Evolutionary conservation across 2,329 filamentous ascomycete species (phyloP).

Genomic region (Paecilomyces niveus): DNA sequence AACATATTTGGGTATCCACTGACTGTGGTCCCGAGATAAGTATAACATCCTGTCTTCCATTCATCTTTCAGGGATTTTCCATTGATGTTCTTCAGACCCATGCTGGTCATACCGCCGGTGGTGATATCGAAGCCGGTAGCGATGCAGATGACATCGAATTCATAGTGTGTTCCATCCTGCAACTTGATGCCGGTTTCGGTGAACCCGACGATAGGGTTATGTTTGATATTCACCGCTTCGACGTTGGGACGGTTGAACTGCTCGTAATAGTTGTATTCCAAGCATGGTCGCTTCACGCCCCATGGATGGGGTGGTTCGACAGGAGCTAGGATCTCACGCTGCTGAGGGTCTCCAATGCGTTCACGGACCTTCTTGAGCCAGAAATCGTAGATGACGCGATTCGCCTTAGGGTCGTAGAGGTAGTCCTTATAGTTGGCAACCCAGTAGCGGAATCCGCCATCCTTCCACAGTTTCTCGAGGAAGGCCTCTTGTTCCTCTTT

Average conservation of each 20-base stretch:
- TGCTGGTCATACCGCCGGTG: conserved; percentile 29
- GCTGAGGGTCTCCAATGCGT: conserved; percentile 44
- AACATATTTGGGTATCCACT: conserved; percentile 42
- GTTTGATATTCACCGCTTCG: conserved; percentile 39
- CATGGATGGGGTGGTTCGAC: conserved; percentile 48
- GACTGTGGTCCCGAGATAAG: conserved; percentile 36
- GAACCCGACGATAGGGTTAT: conserved; percentile 35
- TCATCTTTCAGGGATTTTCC: conserved; percentile 24
- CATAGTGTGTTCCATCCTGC: conserved; percentile 27
- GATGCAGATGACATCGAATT: conserved; percentile 33
- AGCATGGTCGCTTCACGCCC: conserved; percentile 44
- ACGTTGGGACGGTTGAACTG: conserved; percentile 43
- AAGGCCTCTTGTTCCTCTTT: conserved; percentile 43
- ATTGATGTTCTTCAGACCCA: conserved; percentile 24
- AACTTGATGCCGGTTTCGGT: conserved; percentile 34
- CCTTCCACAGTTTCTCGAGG: conserved; percentile 43
- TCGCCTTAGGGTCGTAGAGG: conserved; percentile 40
- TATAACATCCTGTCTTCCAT: conserved; percentile 27
- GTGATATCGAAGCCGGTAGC: conserved; percentile 37
- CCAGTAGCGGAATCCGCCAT: conserved; percentile 51
- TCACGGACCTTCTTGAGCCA: conserved; percentile 48
- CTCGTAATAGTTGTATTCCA: conserved; percentile 48
- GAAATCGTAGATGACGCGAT: conserved; percentile 48
- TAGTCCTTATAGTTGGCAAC: conserved; percentile 47
- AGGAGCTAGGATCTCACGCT: conserved; percentile 49